Evolutionary conservation across 768 basidiomycete species (phyloP), one percentile per base, ranked within the genome.

Genomic region (Erythrobasidium yunnanense): DNA sequence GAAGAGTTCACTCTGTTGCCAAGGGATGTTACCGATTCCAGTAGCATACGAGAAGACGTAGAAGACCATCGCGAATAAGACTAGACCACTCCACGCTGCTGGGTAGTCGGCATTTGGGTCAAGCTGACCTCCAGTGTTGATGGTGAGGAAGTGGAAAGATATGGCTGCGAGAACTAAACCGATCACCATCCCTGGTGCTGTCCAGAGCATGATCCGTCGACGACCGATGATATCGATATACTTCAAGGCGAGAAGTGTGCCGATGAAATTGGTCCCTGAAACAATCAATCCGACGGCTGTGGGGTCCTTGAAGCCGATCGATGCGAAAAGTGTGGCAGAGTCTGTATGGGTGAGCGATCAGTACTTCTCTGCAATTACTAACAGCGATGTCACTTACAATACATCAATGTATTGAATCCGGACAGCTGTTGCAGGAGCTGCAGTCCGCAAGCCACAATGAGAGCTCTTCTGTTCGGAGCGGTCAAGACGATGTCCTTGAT

Each of bases 1-100:
- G 76, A 90, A 90, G 11, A 90, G 80, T 73, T 89, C 88, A 47
- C 87, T 87, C 74, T 88, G 88, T 71, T 88, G 87, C 88, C 88
- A 89, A 0, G 88, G 88, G 22, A 72, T 50, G 60, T 67, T 70
- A 52, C 71, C 70, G 54, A 72, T 66, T n/a, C 68, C 70, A 5
- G 66, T 47, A 11, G 87, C 88, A 72, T 90, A 90, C 8, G 85
- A 85, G 0, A 85, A 85, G 22, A 88, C 87, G 76, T 85, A 90
- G 70, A 87, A 73, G 69, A 90, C 83, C 86, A 90, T 89, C n/a
- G 85, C 81, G 4, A 85, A 67, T n/a, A 89, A 75, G 2, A 89
- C 85, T 65, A 86, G 76, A 0, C 80, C 81, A 3, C 84, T 85
- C 84, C 84, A 87, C 17, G 79, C 74, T 29, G 74, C 79, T 1